Evolutionary conservation across 495 filamentous ascomycete genomes (phyloP).

Genomic region (Penicillium subrubescens): DNA sequence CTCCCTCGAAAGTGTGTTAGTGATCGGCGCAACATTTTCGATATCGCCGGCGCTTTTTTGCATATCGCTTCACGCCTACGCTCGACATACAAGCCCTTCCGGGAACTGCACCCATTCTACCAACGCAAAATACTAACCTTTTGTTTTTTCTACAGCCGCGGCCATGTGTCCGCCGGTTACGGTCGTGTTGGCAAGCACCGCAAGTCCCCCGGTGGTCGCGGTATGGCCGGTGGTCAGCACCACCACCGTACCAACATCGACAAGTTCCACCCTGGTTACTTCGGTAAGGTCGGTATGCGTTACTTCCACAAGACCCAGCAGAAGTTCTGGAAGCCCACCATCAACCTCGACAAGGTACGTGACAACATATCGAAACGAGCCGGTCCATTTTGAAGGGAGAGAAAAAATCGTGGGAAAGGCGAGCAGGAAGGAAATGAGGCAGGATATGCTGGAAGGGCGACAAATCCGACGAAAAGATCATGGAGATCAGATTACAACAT

Average conservation of each 20-base stretch:
- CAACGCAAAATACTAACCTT: slow-evolving; percentile 20
- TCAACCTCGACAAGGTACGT: slow-evolving; percentile 90
- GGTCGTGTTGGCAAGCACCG: slow-evolving; percentile 92
- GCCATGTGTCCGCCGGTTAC: slow-evolving; percentile 91
- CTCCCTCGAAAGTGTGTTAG: slow-evolving; percentile 23
- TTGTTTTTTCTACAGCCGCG: slow-evolving; percentile 61
- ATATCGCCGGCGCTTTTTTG: slow-evolving; percentile 16
- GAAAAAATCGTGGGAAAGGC: not conserved
- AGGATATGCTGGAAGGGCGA: not conserved
- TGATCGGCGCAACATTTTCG: slow-evolving; percentile 26
- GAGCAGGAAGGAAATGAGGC: slow-evolving; percentile 6
- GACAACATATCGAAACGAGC: slow-evolving; percentile 6
- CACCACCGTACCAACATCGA: slow-evolving; percentile 94
- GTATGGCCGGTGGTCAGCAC: slow-evolving; percentile 94
- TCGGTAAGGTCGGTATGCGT: slow-evolving; percentile 96
- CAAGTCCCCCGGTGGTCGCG: slow-evolving; percentile 91
- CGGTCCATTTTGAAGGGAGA: slow-evolving; percentile 9
- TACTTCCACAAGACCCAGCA: slow-evolving; percentile 89
- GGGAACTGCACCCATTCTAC: not conserved
- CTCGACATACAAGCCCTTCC: not conserved
- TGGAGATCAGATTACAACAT: not conserved
- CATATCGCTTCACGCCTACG: slow-evolving; percentile 1
- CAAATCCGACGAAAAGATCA: slow-evolving; percentile 1
- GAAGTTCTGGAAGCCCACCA: slow-evolving; percentile 88
- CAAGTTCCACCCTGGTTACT: slow-evolving; percentile 96